Conservation (phyloP, 2,329 filamentous ascomycete species). For the Orbilia quercus region DNA sequence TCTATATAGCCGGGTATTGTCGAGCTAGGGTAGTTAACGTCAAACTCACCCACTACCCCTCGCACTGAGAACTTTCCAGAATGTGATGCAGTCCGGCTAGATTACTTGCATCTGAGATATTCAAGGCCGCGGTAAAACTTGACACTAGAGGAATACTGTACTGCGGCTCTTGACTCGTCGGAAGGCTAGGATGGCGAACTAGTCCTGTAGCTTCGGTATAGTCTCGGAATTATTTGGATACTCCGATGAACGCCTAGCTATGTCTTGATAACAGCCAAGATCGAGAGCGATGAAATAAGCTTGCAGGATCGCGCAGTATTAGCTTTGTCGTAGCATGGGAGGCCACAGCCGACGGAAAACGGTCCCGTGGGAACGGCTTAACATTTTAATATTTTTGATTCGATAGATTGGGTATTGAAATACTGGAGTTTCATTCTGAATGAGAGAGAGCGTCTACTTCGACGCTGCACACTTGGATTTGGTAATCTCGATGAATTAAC, state of each 20-base stretch:
- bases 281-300: neutral
- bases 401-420: neutral
- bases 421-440: slow-evolving; percentile 15
- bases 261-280: neutral
- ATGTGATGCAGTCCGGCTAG: neutral
- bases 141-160: neutral
- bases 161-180: too few species aligned
- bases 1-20: slow-evolving; percentile 10
- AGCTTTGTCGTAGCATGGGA: slow-evolving; percentile 19
- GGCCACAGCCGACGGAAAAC: slow-evolving; percentile 35
- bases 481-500: too few species aligned
- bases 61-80: slow-evolving; percentile 16
- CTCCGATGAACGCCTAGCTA: neutral
- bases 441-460: neutral
- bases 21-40: neutral
- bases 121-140: neutral
- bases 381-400: neutral
- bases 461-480: too few species aligned
- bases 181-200: too few species aligned
- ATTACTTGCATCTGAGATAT: neutral
- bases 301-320: slow-evolving; percentile 4
- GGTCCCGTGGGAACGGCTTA: slow-evolving; percentile 32
- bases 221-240: neutral
- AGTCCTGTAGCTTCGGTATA: neutral
- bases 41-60: neutral